phyloP scores from a whole-genome alignment of 1,284 basidiomycete species.

The Laetiporus sulphureus region DNA sequence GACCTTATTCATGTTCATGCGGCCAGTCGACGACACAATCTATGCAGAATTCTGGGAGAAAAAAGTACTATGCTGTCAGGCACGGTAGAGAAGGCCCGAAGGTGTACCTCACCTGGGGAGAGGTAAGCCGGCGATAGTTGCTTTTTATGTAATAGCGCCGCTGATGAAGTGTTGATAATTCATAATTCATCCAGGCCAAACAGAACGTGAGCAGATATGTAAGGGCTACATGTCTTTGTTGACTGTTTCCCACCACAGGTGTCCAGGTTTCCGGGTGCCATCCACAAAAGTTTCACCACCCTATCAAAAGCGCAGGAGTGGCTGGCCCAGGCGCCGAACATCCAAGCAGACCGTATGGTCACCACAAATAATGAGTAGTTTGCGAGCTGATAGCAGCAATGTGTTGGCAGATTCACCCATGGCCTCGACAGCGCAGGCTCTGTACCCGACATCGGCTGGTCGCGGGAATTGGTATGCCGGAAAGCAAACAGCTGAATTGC shows the following conservation, averaged over 20 bases:
- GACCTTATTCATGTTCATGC: too few relatives aligned
- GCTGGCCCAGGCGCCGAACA: not conserved
- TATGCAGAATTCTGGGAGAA: conserved; percentile 4
- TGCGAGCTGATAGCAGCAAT: not conserved
- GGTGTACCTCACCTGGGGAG: conserved; percentile 49
- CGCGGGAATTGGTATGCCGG: not conserved
- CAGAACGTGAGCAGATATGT: not conserved
- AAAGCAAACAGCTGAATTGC: not conserved
- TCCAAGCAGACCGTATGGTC: too few relatives aligned
- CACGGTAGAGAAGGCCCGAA: conserved; percentile 44
- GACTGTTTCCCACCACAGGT: not conserved
- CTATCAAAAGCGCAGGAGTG: not conserved
- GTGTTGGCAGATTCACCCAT: not conserved
- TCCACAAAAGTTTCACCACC: not conserved
- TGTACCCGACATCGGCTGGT: not conserved
- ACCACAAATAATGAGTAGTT: not conserved
- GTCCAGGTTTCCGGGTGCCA: not conserved
- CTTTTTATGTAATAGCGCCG: not conserved
- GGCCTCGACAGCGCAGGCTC: not conserved
- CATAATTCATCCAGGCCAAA: not conserved
- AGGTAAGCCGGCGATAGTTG: conserved; percentile 29
- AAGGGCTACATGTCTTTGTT: not conserved
- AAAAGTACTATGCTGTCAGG: conserved; percentile 53
- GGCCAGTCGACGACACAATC: too few relatives aligned
- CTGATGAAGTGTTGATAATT: not conserved